Evolutionary conservation across 805 yeast genomes (phyloP).

Genomic region (Suhomyces tanzawaensis): DNA sequence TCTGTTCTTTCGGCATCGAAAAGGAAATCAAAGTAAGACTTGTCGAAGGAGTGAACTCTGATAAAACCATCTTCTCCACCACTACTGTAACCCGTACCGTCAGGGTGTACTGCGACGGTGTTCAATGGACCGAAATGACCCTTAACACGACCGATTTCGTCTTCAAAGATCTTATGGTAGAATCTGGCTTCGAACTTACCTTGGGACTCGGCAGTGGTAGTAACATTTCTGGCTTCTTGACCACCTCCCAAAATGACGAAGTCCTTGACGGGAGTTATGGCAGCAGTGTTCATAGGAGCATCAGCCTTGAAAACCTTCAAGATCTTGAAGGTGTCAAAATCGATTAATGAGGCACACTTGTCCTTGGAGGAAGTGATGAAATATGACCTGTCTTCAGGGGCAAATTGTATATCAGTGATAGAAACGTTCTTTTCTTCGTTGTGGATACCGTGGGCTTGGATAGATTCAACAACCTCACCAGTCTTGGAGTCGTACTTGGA

Average conservation of each 20-base stretch:
- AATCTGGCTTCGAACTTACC: conserved; percentile 97
- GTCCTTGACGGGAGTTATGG: conserved; percentile 90
- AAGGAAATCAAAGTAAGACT: conserved; percentile 87
- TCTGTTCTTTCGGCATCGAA: conserved; percentile 80
- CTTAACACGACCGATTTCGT: conserved; percentile 93
- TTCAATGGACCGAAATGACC: conserved; percentile 99
- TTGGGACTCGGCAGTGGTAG: conserved; percentile 90
- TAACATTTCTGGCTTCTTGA: conserved; percentile 97
- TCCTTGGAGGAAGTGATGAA: conserved; percentile 93
- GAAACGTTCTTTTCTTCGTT: conserved; percentile 40
- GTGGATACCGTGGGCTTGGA: conserved; percentile 69
- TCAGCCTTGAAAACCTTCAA: conserved; percentile 80
- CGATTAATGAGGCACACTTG: conserved; percentile 74
- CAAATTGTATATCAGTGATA: conserved; percentile 87
- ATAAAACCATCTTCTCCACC: conserved; percentile 99
- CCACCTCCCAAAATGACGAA: conserved; percentile 97
- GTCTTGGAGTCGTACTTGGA: conserved; percentile 75
- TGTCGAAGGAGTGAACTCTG: conserved; percentile 91
- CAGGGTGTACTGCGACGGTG: conserved; percentile 90
- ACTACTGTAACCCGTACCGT: conserved; percentile 88
- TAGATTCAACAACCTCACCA: conserved; percentile 63
- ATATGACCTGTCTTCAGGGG: conserved; percentile 76
- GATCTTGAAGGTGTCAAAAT: conserved; percentile 69
- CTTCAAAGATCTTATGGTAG: conserved; percentile 91
- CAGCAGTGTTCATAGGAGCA: conserved; percentile 93